Conservation (phyloP, 2,329 filamentous ascomycete species). For the Neopestalotiopsis sp. region DNA sequence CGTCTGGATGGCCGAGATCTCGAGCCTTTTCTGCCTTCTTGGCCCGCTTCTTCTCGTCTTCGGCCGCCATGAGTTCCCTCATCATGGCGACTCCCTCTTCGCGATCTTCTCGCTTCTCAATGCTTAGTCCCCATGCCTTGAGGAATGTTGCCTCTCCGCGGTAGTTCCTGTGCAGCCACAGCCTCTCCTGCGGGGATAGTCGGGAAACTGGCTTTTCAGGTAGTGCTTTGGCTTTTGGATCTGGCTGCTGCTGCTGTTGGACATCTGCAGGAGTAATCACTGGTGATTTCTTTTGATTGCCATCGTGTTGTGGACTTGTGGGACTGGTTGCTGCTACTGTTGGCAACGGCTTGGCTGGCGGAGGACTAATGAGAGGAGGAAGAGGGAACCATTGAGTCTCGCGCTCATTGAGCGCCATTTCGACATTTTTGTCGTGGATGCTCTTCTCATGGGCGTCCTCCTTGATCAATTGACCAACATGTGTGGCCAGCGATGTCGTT, state of each 20-base stretch:
- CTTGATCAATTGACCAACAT: slow-evolving; percentile 18
- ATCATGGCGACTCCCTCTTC: slow-evolving; percentile 30
- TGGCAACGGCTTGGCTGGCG: slow-evolving; percentile 28
- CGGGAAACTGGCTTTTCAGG: slow-evolving; percentile 20
- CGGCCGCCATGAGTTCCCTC: slow-evolving; percentile 32
- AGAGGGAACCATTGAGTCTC: slow-evolving; percentile 19
- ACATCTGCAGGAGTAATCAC: background rate
- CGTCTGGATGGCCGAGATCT: slow-evolving; percentile 13
- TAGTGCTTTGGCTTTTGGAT: background rate
- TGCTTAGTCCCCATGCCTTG: slow-evolving; percentile 33
- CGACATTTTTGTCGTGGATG: background rate
- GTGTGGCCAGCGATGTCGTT: background rate
- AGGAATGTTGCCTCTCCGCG: slow-evolving; percentile 35
- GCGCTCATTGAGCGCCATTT: background rate
- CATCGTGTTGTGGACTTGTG: slow-evolving; percentile 6
- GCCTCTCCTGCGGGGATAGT: slow-evolving; percentile 30
- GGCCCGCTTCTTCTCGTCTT: slow-evolving; percentile 26
- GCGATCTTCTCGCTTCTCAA: slow-evolving; percentile 31
- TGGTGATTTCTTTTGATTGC: slow-evolving; percentile 18
- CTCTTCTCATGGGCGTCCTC: slow-evolving; percentile 7
- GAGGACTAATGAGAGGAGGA: slow-evolving; percentile 27
- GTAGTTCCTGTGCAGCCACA: slow-evolving; percentile 36
- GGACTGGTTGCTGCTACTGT: slow-evolving; percentile 20
- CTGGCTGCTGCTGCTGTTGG: background rate
- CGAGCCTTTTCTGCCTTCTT: slow-evolving; percentile 22